Conservation (phyloP, 2,329 filamentous ascomycete genomes). For the Purpureocillium takamizusanense region DNA sequence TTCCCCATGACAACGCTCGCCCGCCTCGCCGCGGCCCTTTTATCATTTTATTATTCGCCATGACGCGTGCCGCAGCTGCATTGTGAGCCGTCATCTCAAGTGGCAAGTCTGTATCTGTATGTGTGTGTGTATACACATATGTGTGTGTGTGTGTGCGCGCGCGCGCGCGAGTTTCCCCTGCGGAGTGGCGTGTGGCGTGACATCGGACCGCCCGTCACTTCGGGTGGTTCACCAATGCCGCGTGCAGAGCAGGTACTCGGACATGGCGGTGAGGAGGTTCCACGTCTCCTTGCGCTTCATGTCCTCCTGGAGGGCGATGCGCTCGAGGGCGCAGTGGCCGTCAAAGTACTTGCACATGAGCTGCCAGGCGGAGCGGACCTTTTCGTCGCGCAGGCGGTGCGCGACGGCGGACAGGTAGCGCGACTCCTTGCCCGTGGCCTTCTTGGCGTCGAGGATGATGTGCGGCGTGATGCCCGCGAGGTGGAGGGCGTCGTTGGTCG, state of each 20-base stretch:
- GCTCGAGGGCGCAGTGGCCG: conserved; percentile 74
- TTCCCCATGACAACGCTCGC: too few species aligned
- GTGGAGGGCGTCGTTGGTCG: conserved; percentile 46
- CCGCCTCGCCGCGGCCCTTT: too few species aligned
- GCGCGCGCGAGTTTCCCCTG: too few species aligned
- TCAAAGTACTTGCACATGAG: conserved; percentile 80
- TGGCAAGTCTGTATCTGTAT: too few species aligned
- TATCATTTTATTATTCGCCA: too few species aligned
- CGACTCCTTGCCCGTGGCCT: conserved; percentile 69
- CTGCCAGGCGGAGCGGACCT: conserved; percentile 60
- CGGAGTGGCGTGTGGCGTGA: too few species aligned
- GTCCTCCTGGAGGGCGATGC: conserved; percentile 75
- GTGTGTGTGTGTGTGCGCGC: too few species aligned
- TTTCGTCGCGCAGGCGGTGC: conserved; percentile 42
- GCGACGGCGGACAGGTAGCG: conserved; percentile 58
- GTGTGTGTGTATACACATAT: too few species aligned
- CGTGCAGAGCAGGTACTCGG: conserved; percentile 58
- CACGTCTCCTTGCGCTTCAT: conserved; percentile 79
- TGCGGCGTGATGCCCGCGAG: conserved; percentile 51
- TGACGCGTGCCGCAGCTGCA: too few species aligned
- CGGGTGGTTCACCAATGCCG: conserved; percentile 68
- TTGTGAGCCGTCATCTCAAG: too few species aligned
- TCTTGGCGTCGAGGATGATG: conserved; percentile 69
- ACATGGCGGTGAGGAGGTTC: conserved; percentile 53
- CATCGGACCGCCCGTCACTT: too few species aligned